Conservation (phyloP, 1,284 basidiomycete species). For the Amylostereum areolatum region DNA sequence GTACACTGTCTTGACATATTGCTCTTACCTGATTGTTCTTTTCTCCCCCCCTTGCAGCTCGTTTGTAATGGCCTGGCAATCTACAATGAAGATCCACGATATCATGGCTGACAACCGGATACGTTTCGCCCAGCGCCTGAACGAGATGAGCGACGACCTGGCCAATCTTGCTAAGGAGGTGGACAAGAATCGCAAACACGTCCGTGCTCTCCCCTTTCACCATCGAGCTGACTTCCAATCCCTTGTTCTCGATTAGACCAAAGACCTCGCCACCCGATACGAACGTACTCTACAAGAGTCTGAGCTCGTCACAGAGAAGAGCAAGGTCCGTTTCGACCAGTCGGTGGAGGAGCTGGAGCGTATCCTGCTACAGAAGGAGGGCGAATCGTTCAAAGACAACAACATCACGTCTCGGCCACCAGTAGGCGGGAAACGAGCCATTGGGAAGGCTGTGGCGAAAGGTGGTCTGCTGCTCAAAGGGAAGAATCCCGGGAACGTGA, state of each 20-base stretch:
- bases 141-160: conserved; percentile 97
- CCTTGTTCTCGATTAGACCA: too few relatives aligned
- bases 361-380: conserved; percentile 90
- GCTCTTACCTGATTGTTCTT: too few relatives aligned
- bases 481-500: conserved; percentile 86
- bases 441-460: conserved; percentile 88
- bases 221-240: too few relatives aligned
- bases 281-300: conserved; percentile 88
- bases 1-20: conserved; percentile 12
- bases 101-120: conserved; percentile 83
- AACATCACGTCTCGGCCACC: conserved; percentile 54
- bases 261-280: conserved; percentile 83
- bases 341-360: conserved; percentile 95
- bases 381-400: conserved; percentile 82
- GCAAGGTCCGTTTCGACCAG: conserved; percentile 80
- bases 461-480: conserved; percentile 89
- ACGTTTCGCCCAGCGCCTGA: conserved; percentile 79
- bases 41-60: conserved; percentile 46
- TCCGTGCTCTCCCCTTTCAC: conserved; percentile 28
- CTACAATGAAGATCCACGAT: conserved; percentile 85
- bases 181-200: conserved; percentile 88
- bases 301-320: conserved; percentile 86
- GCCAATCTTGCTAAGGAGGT: conserved; percentile 82
- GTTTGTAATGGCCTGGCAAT: conserved; percentile 86
- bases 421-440: conserved; percentile 66